Conservation (phyloP, 208 protist species). For the Trypanosoma rangeli region DNA sequence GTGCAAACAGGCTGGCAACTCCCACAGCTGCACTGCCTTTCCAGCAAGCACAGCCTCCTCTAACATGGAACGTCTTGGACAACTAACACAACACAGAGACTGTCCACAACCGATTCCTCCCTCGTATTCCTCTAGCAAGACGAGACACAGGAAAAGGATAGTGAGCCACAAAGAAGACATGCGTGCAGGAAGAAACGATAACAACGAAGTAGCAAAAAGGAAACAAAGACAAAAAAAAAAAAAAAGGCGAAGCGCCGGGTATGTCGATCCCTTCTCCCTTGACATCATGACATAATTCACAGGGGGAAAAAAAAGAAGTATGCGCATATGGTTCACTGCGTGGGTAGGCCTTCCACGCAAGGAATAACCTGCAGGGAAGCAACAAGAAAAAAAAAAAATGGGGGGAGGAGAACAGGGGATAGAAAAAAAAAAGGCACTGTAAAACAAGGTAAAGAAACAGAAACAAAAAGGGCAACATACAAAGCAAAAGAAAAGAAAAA, state of each 20-base stretch:
- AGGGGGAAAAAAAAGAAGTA: too few species aligned
- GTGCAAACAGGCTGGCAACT: slow-evolving; percentile 34
- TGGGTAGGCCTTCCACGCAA: neutral
- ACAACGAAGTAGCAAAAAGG: slow-evolving; percentile 11
- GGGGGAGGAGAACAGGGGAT: slow-evolving; percentile 5
- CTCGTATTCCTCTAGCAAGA: neutral
- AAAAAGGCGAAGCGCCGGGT: neutral
- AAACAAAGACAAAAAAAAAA: slow-evolving; percentile 7
- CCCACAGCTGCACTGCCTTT: slow-evolving; percentile 43
- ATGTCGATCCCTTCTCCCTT: neutral
- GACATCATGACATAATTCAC: too few species aligned
- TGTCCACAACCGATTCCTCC: neutral
- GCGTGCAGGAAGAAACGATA: slow-evolving; percentile 4
- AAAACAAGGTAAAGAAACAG: neutral
- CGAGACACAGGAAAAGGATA: neutral
- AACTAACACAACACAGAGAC: neutral
- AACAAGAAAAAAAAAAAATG: slow-evolving; percentile 12
- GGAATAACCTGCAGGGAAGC: neutral
- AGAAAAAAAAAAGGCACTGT: slow-evolving; percentile 10
- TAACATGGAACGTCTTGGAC: slow-evolving; percentile 24
- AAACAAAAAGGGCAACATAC: neutral
- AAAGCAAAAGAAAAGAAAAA: slow-evolving; percentile 4
- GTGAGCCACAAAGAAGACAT: slow-evolving; percentile 4
- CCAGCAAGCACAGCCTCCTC: slow-evolving; percentile 51
- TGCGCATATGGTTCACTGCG: too few species aligned